Conservation (phyloP, 2,329 filamentous ascomycete genomes). For the Diaporthe citri region DNA sequence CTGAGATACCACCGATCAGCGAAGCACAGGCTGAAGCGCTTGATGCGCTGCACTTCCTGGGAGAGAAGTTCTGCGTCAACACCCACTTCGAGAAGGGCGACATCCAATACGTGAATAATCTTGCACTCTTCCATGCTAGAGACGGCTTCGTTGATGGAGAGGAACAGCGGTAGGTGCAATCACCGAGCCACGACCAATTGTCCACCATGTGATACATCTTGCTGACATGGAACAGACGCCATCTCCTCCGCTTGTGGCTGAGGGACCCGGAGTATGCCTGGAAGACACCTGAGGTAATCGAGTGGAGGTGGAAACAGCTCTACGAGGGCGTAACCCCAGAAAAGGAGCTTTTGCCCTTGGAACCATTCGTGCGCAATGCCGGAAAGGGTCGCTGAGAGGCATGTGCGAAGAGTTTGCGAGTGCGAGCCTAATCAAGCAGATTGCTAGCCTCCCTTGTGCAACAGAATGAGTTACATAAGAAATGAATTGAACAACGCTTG, state of each 20-base stretch:
- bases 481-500: no score
- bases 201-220: conserved; percentile 56
- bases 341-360: conserved; percentile 67
- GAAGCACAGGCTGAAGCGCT: conserved; percentile 66
- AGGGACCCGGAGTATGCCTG: conserved; percentile 63
- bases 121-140: conserved; percentile 66
- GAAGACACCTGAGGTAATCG: conserved; percentile 59
- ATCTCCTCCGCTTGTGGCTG: conserved; percentile 64
- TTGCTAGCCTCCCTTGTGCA: no score
- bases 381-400: conserved; percentile 46
- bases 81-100: conserved; percentile 64
- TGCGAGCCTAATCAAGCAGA: no score
- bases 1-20: conserved; percentile 67
- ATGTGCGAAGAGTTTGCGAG: no score
- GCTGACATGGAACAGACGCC: conserved; percentile 52
- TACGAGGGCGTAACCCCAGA: conserved; percentile 66
- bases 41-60: conserved; percentile 63
- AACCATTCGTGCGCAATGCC: conserved; percentile 62
- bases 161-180: conserved; percentile 56
- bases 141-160: conserved; percentile 60
- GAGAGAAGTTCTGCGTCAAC: conserved; percentile 58
- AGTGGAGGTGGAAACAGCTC: conserved; percentile 63
- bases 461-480: no score
- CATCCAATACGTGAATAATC: conserved; percentile 68
- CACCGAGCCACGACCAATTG: conserved; percentile 51